phyloP scores from a whole-genome alignment of 2,329 filamentous ascomycete genomes.

The Cercospora beticola region DNA sequence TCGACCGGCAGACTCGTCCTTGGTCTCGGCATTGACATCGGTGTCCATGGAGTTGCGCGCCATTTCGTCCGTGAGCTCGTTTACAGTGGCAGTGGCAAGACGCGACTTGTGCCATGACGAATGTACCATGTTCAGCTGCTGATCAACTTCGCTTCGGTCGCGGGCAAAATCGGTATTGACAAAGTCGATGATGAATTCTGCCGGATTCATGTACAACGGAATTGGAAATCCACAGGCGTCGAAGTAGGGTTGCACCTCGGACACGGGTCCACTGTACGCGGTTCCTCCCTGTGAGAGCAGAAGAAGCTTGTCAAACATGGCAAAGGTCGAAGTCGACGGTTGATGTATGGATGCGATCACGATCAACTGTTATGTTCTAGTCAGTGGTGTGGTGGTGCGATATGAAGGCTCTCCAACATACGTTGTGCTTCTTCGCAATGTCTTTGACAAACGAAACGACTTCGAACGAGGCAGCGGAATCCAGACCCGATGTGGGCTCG shows the following conservation, averaged over 20 bases:
- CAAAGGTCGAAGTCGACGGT: constrained; percentile 75
- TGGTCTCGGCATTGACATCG: constrained; percentile 33
- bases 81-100: constrained; percentile 39
- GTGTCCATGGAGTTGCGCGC: constrained; percentile 37
- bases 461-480: constrained; percentile 73
- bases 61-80: constrained; percentile 39
- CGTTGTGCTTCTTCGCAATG: constrained; percentile 66
- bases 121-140: constrained; percentile 56
- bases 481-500: constrained; percentile 79
- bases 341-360: constrained; percentile 84
- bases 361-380: constrained; percentile 55
- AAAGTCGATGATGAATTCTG: constrained; percentile 75
- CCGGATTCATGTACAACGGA: constrained; percentile 71
- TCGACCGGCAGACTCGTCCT: constrained; percentile 44
- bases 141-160: constrained; percentile 49
- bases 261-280: constrained; percentile 69
- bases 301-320: constrained; percentile 76
- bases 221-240: constrained; percentile 59
- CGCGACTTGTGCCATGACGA: constrained; percentile 56
- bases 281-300: constrained; percentile 69
- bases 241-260: constrained; percentile 63
- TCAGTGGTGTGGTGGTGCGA: not conserved
- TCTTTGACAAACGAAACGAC: constrained; percentile 71
- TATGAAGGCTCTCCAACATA: constrained; percentile 38
- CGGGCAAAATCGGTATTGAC: constrained; percentile 73